phyloP scores from a whole-genome alignment of 2,329 filamentous ascomycete genomes.

The Calonectria pauciramosa region DNA sequence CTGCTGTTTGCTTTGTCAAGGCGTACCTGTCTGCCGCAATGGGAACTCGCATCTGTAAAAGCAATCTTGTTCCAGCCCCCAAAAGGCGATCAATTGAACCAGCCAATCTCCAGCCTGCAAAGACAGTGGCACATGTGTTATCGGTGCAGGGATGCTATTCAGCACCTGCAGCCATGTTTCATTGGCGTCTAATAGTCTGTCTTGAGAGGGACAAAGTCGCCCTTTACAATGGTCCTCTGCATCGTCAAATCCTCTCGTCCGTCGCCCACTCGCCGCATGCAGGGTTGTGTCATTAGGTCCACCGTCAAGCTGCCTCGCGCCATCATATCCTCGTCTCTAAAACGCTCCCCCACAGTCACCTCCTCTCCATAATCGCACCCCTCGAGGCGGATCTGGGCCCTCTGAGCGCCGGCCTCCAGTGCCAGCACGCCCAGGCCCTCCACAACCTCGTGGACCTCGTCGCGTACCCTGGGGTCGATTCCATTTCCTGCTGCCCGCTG shows the following conservation, averaged over 20 bases:
- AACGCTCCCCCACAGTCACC: constrained; percentile 6
- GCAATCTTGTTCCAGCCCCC: not conserved
- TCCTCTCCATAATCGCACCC: constrained; percentile 24
- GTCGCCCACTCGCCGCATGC: constrained; percentile 29
- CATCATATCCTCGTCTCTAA: constrained; percentile 22
- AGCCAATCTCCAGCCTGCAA: not conserved
- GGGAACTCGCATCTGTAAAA: not conserved
- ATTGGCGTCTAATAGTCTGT: not conserved
- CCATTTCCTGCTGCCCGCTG: not conserved
- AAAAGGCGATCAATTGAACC: too few relatives aligned
- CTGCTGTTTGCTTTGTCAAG: not conserved
- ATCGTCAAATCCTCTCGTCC: constrained; percentile 26
- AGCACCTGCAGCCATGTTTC: not conserved
- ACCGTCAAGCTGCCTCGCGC: constrained; percentile 9
- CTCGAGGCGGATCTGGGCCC: constrained; percentile 29
- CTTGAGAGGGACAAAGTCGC: constrained; percentile 25
- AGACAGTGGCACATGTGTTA: not conserved
- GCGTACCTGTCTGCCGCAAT: not conserved
- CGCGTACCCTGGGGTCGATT: constrained; percentile 1
- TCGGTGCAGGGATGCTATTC: not conserved
- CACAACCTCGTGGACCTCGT: constrained; percentile 20
- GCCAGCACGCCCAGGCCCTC: constrained; percentile 24
- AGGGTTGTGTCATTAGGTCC: constrained; percentile 33
- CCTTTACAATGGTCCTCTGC: constrained; percentile 25
- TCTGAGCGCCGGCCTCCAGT: constrained; percentile 31